A percentile compares a stretch with the other conserved stretches of the same genome.
phyloP scores from a whole-genome alignment of 441 rosid species.

The Dalechampia spathulata region DNA sequence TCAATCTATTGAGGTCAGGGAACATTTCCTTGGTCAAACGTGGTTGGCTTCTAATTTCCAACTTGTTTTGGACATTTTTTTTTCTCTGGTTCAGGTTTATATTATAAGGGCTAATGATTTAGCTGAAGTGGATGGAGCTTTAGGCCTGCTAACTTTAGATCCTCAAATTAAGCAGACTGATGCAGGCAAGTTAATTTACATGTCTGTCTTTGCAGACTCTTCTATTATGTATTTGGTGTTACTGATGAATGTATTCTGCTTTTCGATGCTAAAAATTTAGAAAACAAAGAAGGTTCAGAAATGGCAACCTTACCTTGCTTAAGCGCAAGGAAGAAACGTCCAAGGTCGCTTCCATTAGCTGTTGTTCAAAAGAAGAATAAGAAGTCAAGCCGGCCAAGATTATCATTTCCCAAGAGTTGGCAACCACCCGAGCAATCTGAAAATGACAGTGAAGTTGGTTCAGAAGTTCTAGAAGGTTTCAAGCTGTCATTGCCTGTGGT shows the following conservation, averaged over 20 bases:
- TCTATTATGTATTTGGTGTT: not conserved
- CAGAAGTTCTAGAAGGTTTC: slow-evolving; percentile 60
- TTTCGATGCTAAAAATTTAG: slow-evolving; percentile 11
- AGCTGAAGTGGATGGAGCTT: slow-evolving; percentile 57
- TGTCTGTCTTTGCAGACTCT: slow-evolving; percentile 8
- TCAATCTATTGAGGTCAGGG: not conserved
- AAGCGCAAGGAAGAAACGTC: slow-evolving; percentile 35
- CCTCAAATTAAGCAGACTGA: slow-evolving; percentile 41
- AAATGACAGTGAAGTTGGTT: slow-evolving; percentile 58
- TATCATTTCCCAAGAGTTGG: slow-evolving; percentile 22
- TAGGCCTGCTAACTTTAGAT: slow-evolving; percentile 61
- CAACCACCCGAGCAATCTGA: slow-evolving; percentile 42
- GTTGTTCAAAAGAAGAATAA: slow-evolving; percentile 38
- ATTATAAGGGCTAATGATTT: slow-evolving; percentile 54
- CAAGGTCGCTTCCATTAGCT: slow-evolving; percentile 40
- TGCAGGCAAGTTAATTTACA: slow-evolving; percentile 44
- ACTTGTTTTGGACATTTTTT: not conserved
- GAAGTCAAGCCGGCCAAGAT: slow-evolving; percentile 22
- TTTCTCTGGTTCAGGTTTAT: slow-evolving; percentile 39
- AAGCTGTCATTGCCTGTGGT: slow-evolving; percentile 34
- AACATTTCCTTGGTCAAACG: not conserved
- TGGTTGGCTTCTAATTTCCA: not conserved
- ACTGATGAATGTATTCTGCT: slow-evolving; percentile 9
- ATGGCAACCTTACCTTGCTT: slow-evolving; percentile 10
- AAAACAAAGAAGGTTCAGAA: slow-evolving; percentile 22